These are phyloP conservation scores for Sporothrix sp. DNA, from an alignment of 2,329 filamentous ascomycete genomes.

Conservation along the genomic window DNA sequence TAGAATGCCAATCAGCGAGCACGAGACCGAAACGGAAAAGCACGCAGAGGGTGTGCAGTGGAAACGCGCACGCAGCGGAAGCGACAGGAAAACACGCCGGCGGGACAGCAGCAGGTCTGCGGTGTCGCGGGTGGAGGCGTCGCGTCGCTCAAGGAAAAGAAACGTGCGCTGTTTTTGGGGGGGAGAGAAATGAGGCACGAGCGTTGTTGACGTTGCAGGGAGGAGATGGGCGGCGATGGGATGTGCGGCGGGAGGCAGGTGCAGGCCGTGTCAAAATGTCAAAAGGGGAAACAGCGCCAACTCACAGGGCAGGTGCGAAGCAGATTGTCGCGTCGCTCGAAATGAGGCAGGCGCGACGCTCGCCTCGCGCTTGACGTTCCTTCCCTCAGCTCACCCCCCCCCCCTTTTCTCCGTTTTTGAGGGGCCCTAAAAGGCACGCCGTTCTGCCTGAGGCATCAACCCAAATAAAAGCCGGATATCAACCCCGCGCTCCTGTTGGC, in stretches of 20 bases:
- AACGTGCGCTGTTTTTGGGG: not conserved
- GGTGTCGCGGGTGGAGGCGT: too few species aligned
- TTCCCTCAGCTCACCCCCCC: not conserved
- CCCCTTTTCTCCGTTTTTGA: conserved; percentile 8
- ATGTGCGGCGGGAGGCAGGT: not conserved
- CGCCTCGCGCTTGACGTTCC: not conserved
- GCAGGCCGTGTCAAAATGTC: conserved; percentile 5
- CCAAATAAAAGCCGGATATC: not conserved
- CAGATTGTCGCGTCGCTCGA: conserved; percentile 18
- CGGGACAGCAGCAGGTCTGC: too few species aligned
- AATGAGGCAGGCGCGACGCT: conserved; percentile 15
- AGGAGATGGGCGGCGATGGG: conserved; percentile 1
- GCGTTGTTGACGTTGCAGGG: not conserved
- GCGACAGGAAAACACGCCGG: not conserved
- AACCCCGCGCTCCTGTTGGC: conserved; percentile 13
- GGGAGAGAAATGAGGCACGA: not conserved
- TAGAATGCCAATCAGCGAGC: too few species aligned
- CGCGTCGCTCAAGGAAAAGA: too few species aligned
- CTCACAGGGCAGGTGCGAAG: conserved; percentile 7
- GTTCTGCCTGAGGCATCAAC: conserved; percentile 15
- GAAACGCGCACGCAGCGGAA: not conserved
- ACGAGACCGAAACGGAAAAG: too few species aligned
- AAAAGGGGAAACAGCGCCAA: conserved; percentile 8
- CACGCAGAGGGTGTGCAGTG: not conserved
- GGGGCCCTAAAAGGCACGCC: not conserved